Base-by-base conservation (phyloP, 495 filamentous ascomycete species). In the Glonium stellatum region DNA sequence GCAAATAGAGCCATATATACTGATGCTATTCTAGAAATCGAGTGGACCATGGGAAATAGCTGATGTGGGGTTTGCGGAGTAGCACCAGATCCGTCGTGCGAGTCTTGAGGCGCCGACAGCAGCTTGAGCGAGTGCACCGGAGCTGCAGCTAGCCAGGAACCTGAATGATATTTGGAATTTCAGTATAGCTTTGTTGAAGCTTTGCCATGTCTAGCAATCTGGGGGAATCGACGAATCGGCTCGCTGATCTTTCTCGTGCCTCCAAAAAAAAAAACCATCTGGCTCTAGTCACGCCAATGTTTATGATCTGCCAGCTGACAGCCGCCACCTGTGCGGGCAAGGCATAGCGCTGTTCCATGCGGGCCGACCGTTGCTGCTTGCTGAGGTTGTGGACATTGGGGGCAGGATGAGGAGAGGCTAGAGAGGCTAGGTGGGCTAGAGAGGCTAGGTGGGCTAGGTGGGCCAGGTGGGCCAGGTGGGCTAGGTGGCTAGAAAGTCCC, bases 21-120 rank as follows among this genome's bases (percentile, higher is more conserved):
- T 39, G 46, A 13, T 9, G 1, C 21, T 5, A 31, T 23, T 51
- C 34, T 39, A 23, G 23, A n/a, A 12, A 25, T 57, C 37, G 36
- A 47, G 21, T 46, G 18, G 48, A 15, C 54, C 48, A 54, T 50
- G 44, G 53, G 50, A 36, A 23, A n/a, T 18, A 41, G 44, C 37
- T 55, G 50, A 39, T 63, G 65, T 64, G 57, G 65, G 57, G 58
- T 59, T 25, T 34, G 21, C n/a, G 54, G 22, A 58, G 57, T 61
- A 58, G 57, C 58, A 67, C 65, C 57, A 67, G 58, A 64, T 64
- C 58, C 35, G 61, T 49, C 64, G 65, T 67, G 65, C 54, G 61
- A 67, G 64, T 67, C 64, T 48, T 50, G 51, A 27, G 57, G 60
- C 27, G 55, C 59, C 53, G 25, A 49, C 21, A 55, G 18, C 50